Base-by-base conservation (phyloP, 2,329 filamentous ascomycete genomes). In the Simplicillium aogashimaense region DNA sequence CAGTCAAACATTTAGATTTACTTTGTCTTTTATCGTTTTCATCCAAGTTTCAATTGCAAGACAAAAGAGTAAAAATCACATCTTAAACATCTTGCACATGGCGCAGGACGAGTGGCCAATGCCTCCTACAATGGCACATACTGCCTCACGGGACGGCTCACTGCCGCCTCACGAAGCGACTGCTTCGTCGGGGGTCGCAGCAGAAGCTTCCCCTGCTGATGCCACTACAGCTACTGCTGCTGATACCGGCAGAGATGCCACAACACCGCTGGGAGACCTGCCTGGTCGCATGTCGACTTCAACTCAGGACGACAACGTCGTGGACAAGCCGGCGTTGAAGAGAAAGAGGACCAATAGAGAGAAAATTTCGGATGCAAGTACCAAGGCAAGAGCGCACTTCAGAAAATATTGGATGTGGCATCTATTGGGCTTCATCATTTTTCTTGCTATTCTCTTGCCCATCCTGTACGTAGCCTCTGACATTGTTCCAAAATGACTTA, bases 391-490 rank as follows among this genome's bases (percentile, higher is more conserved):
- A 50, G 50, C 29, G 1, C 68, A 71, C 48, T 65, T 59, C 42
- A 50, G 53, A n/a, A 54, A 58, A 25, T 68, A 65, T 42, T 65
- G 62, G 55, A 62, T 60, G 53, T 60, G 61, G 53, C 69, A 71
- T 47, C 37, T 67, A 3, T 50, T 66, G n/a, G 63, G 49, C 13
- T 38, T 55, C 11, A 47, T 67, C 28, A 51, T 69, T 20, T 56
- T 70, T 5, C 56, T 67, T 2, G 61, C 61, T 6, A 69, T 70
- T 16, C 47, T 70, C 4, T 43, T 71, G 3, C 67, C 68, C 1
- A 49, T 71, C 14, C 45, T 70, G 67, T 71, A 54, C 56, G 66
- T 59, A 17, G 3, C 20, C 5, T 3, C 14, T 15, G 8, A 13
- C 16, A 8, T 15, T 7, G 16, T 37, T 14, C 11, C 7, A 10